A percentile compares a stretch with the other conserved stretches of the same genome.
Conservation (phyloP, 176 grass and related monocot species). For the Aegilops speltoides region DNA sequence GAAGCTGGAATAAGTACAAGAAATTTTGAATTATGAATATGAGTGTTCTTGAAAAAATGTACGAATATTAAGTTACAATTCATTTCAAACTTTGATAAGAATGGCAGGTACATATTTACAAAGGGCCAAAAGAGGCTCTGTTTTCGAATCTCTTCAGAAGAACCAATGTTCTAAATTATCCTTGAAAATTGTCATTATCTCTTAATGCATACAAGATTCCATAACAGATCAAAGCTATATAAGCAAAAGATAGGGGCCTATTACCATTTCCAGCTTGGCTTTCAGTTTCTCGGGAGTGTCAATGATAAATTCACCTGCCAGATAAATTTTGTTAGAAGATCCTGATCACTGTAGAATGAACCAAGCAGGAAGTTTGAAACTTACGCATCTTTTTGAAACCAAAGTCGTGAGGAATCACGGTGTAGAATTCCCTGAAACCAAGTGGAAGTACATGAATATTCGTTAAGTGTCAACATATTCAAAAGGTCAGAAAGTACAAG, state of each 20-base stretch:
- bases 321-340: slow-evolving; percentile 21
- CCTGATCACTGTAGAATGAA: background rate
- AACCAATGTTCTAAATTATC: slow-evolving; percentile 4
- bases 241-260: slow-evolving; percentile 10
- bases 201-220: background rate
- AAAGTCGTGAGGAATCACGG: slow-evolving; percentile 94
- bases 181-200: background rate
- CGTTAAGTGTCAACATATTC: background rate
- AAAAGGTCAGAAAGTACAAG: background rate
- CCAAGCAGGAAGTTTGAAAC: slow-evolving; percentile 35
- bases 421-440: slow-evolving; percentile 55
- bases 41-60: background rate
- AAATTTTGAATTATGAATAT: background rate
- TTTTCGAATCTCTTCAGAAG: background rate
- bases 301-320: slow-evolving; percentile 87
- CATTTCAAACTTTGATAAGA: background rate
- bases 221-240: slow-evolving; percentile 1
- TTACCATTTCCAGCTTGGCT: slow-evolving; percentile 91
- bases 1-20: background rate
- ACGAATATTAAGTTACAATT: background rate
- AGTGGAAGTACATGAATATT: background rate
- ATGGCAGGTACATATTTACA: background rate
- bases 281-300: slow-evolving; percentile 87
- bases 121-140: background rate
- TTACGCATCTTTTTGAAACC: slow-evolving; percentile 87